Evolutionary conservation across 345 rosid species (phyloP).

Genomic region (Eucalyptus shirleyi): DNA sequence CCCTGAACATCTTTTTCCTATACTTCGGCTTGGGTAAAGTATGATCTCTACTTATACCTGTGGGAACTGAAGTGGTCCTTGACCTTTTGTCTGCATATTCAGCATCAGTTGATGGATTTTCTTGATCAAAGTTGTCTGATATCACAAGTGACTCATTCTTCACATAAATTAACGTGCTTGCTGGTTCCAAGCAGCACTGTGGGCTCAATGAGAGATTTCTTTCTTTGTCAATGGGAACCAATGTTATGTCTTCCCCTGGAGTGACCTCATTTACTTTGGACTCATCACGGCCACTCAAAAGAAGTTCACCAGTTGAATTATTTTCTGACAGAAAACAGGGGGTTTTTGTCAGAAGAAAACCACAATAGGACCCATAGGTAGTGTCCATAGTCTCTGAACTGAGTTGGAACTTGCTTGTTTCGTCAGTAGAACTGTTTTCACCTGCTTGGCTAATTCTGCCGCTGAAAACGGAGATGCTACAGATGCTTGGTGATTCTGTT

Average conservation of each 20-base stretch:
- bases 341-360: constrained; percentile 2
- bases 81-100: constrained; percentile 11
- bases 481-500: not conserved
- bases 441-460: not conserved
- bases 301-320: constrained; percentile 47
- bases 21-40: constrained; percentile 17
- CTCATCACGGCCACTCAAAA: constrained; percentile 44
- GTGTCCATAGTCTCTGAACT: not conserved
- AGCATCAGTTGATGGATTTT: constrained; percentile 1
- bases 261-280: constrained; percentile 6
- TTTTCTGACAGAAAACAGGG: constrained; percentile 10
- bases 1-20: constrained; percentile 38
- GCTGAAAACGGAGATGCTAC: constrained; percentile 4
- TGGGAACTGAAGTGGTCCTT: constrained; percentile 21
- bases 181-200: not conserved
- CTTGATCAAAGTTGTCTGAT: not conserved
- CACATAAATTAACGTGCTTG: not conserved
- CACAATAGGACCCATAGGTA: constrained; percentile 1
- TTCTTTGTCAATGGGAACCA: constrained; percentile 4
- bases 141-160: constrained; percentile 6
- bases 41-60: constrained; percentile 25
- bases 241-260: not conserved
- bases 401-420: not conserved
- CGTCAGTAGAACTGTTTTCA: not conserved
- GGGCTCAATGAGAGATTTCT: not conserved